Base-by-base conservation (phyloP, 306 rosid species). In the Fagus crenata region DNA sequence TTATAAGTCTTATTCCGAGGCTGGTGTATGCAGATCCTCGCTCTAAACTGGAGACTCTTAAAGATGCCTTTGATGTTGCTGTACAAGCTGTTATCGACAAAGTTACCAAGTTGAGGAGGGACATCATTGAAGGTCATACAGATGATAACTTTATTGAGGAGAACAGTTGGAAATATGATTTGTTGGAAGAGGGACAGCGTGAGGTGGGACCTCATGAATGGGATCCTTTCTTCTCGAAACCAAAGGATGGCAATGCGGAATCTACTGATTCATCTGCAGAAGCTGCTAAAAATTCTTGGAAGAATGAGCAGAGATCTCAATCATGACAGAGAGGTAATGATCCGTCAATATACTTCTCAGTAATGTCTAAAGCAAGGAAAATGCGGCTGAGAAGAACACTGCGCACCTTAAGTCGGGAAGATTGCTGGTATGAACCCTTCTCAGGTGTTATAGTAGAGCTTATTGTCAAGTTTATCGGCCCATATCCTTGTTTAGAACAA, bases 201-300 rank as follows among this genome's bases (percentile, higher is more conserved):
- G 90, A 88, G 83, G 99, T 89, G 7, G 98, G 99, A 75, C 82
- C 98, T 81, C 99, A 96, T 78, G 99, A 87, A 85, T 96, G 99
- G 99, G 99, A 96, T 86, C 97, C 96, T 69, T 92, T 96, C 96
- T 96, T 96, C 86, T 93, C 99, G 0, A 92, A 96, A 85, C 98
- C 97, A 3, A 96, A 92, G 82, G 93, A 88, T 31, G 96, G 83
- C 8, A 84, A 75, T 65, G 89, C 78, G 22, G 92, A 95, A 70
- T 90, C 98, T 67, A 71, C 33, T 60, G 90, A 89, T 73, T 77
- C 82, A 37, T 85, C 97, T 63, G 89, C 90, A 0, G 85, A 85
- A 82, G 97, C 86, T 83, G 97, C 97, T 1, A 90, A 95, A 84
- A 95, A 90, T 35, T 95, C 97, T 36, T 90, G 94, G 96, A 87